These are phyloP conservation scores for Boletus reticulatus DNA, from an alignment of 768 basidiomycete genomes.

Conservation along the genomic window DNA sequence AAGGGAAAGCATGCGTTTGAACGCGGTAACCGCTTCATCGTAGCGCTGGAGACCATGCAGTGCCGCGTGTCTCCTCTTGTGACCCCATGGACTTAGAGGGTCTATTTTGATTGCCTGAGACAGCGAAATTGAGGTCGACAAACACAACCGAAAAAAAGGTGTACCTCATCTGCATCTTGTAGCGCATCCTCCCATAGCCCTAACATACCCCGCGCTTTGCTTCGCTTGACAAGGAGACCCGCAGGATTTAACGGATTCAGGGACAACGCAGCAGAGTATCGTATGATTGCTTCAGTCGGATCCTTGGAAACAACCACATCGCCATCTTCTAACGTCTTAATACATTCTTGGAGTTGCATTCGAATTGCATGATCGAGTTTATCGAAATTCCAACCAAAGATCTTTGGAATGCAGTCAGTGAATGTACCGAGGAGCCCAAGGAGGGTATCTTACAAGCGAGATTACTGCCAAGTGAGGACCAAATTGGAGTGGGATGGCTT, in stretches of 20 bases:
- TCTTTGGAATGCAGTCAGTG: neutral
- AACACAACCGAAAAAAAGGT: neutral
- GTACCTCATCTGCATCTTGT: conserved; percentile 1
- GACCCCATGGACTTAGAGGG: conserved; percentile 4
- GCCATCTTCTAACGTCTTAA: neutral
- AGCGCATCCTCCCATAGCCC: neutral
- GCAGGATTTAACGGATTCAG: neutral
- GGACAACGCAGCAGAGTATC: conserved; percentile 6
- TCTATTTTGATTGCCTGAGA: conserved; percentile 1
- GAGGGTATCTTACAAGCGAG: conserved; percentile 3
- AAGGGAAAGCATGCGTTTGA: conserved; percentile 3
- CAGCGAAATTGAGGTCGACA: neutral
- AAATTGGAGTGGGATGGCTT: neutral
- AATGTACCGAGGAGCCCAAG: accelerated
- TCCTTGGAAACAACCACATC: neutral
- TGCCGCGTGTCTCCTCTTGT: conserved; percentile 4
- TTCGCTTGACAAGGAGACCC: conserved; percentile 6
- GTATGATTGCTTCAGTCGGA: neutral
- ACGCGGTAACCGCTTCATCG: neutral
- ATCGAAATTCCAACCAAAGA: conserved; percentile 9
- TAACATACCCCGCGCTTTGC: neutral
- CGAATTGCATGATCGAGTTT: neutral
- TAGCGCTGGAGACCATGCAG: neutral
- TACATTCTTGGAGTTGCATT: neutral
- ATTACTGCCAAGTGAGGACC: neutral